Conservation (phyloP, 2,329 filamentous ascomycete species). For the Fusarium graminum region DNA sequence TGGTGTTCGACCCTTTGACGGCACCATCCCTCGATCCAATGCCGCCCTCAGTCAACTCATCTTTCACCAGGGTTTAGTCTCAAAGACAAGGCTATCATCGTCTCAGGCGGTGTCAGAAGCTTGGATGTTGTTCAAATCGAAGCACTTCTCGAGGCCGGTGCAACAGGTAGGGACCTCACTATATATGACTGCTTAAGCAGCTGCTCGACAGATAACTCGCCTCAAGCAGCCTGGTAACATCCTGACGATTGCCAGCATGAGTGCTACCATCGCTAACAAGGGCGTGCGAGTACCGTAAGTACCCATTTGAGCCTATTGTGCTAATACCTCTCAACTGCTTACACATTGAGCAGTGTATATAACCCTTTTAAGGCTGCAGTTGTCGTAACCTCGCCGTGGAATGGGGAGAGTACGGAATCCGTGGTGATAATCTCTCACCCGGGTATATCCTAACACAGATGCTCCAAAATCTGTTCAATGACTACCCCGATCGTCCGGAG, state of each 20-base stretch:
- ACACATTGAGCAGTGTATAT: constrained; percentile 67
- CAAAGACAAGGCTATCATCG: constrained; percentile 78
- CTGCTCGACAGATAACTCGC: constrained; percentile 80
- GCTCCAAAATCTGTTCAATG: constrained; percentile 82
- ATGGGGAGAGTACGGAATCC: constrained; percentile 79
- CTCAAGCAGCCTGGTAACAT: constrained; percentile 71
- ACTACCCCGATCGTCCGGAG: constrained; percentile 74
- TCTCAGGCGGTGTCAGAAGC: constrained; percentile 82
- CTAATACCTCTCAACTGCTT: not conserved
- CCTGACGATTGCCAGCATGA: constrained; percentile 78
- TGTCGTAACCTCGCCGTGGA: constrained; percentile 78
- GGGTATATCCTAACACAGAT: constrained; percentile 87
- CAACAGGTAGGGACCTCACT: constrained; percentile 63
- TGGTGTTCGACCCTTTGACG: constrained; percentile 43
- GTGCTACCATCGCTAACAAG: constrained; percentile 74
- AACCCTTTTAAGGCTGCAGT: constrained; percentile 83
- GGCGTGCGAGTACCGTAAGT: constrained; percentile 71
- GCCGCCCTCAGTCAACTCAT: constrained; percentile 39
- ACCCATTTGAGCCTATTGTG: not conserved
- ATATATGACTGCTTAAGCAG: constrained; percentile 81
- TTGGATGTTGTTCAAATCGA: constrained; percentile 83
- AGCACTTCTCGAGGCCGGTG: constrained; percentile 83
- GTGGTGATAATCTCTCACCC: constrained; percentile 84
- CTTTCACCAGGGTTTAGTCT: constrained; percentile 81
- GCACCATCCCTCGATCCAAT: constrained; percentile 36